Evolutionary conservation across 139 green algal genomes (phyloP).

Genomic region (Eudorina sp.): DNA sequence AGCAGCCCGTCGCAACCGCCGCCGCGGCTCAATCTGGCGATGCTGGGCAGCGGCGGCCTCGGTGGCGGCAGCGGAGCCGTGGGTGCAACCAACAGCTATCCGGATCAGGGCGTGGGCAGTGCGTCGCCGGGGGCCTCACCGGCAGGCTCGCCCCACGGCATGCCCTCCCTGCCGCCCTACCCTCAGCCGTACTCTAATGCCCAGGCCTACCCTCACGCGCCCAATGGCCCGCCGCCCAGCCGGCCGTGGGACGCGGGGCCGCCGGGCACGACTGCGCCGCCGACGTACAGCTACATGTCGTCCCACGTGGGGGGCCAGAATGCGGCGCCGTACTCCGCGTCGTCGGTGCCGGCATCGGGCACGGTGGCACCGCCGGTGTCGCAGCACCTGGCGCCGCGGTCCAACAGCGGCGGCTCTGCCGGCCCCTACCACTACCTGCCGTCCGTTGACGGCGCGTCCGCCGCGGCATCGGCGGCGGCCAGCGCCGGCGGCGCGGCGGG

Average conservation of each 20-base stretch:
- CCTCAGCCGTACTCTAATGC: background rate
- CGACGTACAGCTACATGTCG: background rate
- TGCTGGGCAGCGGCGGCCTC: background rate
- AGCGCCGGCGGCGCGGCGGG: background rate
- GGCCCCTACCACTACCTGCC: constrained; percentile 17
- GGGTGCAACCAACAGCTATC: background rate
- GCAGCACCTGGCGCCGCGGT: background rate
- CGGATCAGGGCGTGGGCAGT: background rate
- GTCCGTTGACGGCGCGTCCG: background rate
- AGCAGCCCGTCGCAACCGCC: background rate
- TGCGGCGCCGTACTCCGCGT: no score
- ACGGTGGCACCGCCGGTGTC: background rate
- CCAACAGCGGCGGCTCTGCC: background rate
- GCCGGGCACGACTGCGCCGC: background rate
- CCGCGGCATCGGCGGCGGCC: background rate
- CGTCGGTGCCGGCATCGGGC: no score
- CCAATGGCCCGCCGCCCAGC: background rate
- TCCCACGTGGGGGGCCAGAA: no score
- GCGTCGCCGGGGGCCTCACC: background rate
- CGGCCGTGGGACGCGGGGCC: background rate
- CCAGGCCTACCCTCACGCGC: background rate
- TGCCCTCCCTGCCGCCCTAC: background rate
- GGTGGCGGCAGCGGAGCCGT: background rate
- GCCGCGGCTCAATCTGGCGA: background rate
- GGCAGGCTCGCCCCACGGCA: background rate